Evolutionary conservation across 1,139 yeast genomes (phyloP), one percentile per base, ranked within the genome.

Genomic region (Blastobotrys ciferrii): DNA sequence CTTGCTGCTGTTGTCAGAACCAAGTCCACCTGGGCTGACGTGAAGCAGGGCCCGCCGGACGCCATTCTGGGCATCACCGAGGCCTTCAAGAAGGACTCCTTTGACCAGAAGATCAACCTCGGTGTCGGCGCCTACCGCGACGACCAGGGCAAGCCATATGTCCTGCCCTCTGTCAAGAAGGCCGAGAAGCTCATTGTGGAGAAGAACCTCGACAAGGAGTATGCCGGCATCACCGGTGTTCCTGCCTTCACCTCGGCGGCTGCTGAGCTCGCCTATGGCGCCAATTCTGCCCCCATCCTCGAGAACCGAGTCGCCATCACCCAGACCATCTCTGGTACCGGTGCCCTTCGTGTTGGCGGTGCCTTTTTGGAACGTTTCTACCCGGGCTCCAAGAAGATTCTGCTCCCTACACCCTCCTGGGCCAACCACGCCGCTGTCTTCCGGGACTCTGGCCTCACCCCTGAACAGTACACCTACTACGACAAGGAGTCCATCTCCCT

Each of bases 101-200:
- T 66, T 44, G 66, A 65, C 4, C 75, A 78, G 53, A 92, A 91
- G 73, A 88, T 91, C 56, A 96, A 89, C 69, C 75, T 88, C 57
- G 97, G 97, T 49, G 91, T 91, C 53, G 98, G 98, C 56, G 98
- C 98, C 43, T 92, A 92, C 76, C 81, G 98, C 69, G 97, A 91
- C 67, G 85, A 88, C 68, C 70, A 72, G 57, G 98, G 97, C 49
- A 86, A 88, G 70, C 97, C 98, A 45, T 91, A 92, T 88, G 89
- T 92, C 48, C 75, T 92, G 47, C 95, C 96, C 5, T 82, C 95
- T 9, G 98, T 92, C 13, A 78, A 74, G 55, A 58, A 57, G 54
- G 96, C 96, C 49, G 72, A 68, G 57, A 46, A 52, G 50, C 42
- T 47, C 15, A 53, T 66, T 18, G 53, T 61, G 2, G 56, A 49